Evolutionary conservation across 2,329 filamentous ascomycete genomes (phyloP), one percentile per base, ranked within the genome.

Genomic region (Xylaria hypoxylon): DNA sequence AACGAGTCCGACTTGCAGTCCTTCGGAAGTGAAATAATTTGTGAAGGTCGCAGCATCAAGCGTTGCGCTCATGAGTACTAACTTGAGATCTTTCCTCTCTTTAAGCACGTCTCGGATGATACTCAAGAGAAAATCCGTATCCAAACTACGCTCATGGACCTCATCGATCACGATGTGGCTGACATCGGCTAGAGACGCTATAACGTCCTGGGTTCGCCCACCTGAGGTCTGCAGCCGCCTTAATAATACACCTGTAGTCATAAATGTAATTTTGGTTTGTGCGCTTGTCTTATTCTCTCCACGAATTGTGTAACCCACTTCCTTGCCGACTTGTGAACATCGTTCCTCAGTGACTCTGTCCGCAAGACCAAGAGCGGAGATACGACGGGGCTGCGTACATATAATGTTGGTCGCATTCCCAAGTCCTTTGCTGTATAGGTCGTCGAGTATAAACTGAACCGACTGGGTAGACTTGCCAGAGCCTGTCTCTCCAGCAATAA

Each of bases 401-500:
- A 99, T 89, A 69, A 99, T 97, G 75, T 96, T 97, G 35, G 90
- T 92, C 13, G 88, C 88, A 13, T 87, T 87, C 2, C 95, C 96
- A 8, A 96, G 84, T 7, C 90, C 88, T 51, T 87, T 85, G 68
- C 87, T 85, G 73, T 97, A 97, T 69, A 98, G 83, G 73, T 98
- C 93, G 74, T 99, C 96, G 1, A 99, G 84, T 48, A 99, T 86
- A 78, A 98, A 99, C 78, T 99, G 96, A 38, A 98, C 93, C 2
- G 93, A 96, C 78, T 99, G 96, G 0, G 96, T 98, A 55, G 93
- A 97, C 80, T 99, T 99, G 76, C 96, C 96, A 19, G 93, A 97
- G 59, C 96, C 96, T 3, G 96, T 99, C 80, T 98, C 96, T 72
- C 96, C 96, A 48, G 94, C 96, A 73, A 99, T 96, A 74, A 99